Evolutionary conservation across 371 early-diverging fungal species (phyloP).

Genomic region (Rhizomucor miehei): DNA sequence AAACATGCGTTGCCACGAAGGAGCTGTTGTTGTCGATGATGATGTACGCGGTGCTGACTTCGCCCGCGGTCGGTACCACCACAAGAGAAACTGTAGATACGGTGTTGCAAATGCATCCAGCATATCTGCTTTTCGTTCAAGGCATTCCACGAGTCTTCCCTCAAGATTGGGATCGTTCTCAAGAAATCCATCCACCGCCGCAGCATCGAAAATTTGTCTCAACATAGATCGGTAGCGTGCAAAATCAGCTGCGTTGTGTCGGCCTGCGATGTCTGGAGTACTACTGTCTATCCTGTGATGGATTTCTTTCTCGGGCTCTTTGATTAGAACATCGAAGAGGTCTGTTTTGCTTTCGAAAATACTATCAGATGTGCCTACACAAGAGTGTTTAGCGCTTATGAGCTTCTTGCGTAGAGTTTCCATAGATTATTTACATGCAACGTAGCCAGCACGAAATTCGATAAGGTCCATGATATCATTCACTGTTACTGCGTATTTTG

Average conservation of each 20-base stretch:
- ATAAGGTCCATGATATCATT: constrained; percentile 52
- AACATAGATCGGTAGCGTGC: constrained; percentile 23
- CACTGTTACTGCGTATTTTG: constrained; percentile 51
- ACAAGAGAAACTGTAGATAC: constrained; percentile 7
- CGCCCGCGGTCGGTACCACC: constrained; percentile 7
- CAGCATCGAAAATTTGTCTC: constrained; percentile 12
- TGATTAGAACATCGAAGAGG: constrained; percentile 53
- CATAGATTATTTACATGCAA: constrained; percentile 55
- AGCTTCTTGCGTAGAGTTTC: background rate
- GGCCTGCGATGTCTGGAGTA: constrained; percentile 6
- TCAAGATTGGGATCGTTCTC: constrained; percentile 8
- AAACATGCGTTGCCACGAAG: constrained; percentile 21
- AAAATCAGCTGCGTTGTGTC: constrained; percentile 30
- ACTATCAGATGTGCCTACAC: constrained; percentile 56
- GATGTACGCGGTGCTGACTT: background rate
- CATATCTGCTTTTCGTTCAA: constrained; percentile 6
- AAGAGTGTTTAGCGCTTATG: no score
- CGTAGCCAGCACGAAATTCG: constrained; percentile 37
- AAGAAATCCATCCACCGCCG: constrained; percentile 8
- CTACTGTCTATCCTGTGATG: background rate
- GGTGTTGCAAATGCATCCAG: constrained; percentile 8
- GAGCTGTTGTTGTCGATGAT: background rate
- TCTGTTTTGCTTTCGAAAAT: constrained; percentile 52
- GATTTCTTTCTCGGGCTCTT: constrained; percentile 25
- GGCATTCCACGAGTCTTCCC: background rate